Evolutionary conservation across 495 filamentous ascomycete species (phyloP).

Genomic region (Annulohypoxylon maeteangense): DNA sequence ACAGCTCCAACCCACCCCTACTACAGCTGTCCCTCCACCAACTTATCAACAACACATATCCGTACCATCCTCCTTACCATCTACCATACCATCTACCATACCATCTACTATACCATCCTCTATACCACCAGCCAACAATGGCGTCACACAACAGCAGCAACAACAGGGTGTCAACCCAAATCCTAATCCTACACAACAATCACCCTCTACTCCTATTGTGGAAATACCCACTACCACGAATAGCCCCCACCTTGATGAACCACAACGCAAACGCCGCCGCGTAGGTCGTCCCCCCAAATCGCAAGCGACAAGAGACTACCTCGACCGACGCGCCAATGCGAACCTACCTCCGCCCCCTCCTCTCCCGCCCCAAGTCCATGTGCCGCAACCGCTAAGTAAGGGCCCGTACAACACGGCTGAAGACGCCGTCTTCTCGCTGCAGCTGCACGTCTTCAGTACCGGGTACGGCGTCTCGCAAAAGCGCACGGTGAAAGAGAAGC

Average conservation of each 20-base stretch:
- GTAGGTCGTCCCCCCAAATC: slow-evolving; percentile 41
- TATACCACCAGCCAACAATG: slow-evolving; percentile 20
- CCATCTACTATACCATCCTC: slow-evolving; percentile 8
- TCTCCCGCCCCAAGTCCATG: slow-evolving; percentile 63
- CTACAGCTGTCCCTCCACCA: background rate
- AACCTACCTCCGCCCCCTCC: slow-evolving; percentile 71
- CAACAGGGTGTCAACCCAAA: background rate
- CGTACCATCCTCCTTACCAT: slow-evolving; percentile 3
- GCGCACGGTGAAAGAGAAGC: slow-evolving; percentile 48
- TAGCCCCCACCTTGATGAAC: background rate
- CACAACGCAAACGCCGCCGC: slow-evolving; percentile 29
- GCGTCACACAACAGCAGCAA: slow-evolving; percentile 9
- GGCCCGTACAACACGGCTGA: slow-evolving; percentile 59
- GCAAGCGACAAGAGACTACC: slow-evolving; percentile 25
- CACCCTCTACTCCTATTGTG: background rate
- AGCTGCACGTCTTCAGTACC: slow-evolving; percentile 46
- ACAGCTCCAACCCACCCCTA: slow-evolving; percentile 12
- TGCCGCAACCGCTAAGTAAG: slow-evolving; percentile 76
- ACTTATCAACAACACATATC: slow-evolving; percentile 13
- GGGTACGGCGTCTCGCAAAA: slow-evolving; percentile 49
- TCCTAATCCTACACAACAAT: background rate
- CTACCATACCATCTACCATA: slow-evolving; percentile 1
- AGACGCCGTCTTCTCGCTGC: slow-evolving; percentile 44
- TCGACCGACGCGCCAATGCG: slow-evolving; percentile 63
- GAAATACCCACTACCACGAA: background rate